Evolutionary conservation across 1,284 basidiomycete species (phyloP).

Genomic region (Rhodotorula sp.): DNA sequence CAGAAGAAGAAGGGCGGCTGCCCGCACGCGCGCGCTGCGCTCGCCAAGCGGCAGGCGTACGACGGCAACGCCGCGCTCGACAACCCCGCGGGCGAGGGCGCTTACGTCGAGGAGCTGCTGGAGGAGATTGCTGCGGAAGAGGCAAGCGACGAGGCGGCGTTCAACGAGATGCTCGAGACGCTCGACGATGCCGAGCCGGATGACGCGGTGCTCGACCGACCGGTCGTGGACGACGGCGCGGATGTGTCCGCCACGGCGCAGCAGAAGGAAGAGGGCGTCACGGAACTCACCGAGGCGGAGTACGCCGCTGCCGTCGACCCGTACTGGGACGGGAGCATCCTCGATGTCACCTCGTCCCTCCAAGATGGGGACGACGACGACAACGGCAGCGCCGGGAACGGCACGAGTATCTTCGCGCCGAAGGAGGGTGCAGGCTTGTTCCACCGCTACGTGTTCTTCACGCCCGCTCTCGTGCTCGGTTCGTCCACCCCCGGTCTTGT

Average conservation of each 20-base stretch:
- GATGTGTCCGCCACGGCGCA: background rate
- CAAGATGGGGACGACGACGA: background rate
- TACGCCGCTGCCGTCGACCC: background rate
- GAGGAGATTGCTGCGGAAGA: constrained; percentile 17
- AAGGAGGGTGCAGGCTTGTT: constrained; percentile 21
- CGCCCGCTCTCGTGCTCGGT: constrained; percentile 35
- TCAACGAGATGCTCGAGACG: constrained; percentile 19
- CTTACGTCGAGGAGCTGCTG: constrained; percentile 1
- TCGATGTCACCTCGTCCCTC: constrained; percentile 7
- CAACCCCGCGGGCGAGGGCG: background rate
- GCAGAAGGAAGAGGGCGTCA: background rate
- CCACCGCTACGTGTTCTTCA: constrained; percentile 41
- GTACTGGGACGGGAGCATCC: constrained; percentile 16
- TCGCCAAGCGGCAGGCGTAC: constrained; percentile 2
- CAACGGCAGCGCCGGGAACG: constrained; percentile 15
- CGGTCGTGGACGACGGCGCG: background rate
- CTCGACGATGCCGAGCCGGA: background rate
- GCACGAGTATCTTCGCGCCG: constrained; percentile 38
- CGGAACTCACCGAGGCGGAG: background rate
- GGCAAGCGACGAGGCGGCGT: constrained; percentile 8
- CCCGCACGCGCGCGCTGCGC: background rate
- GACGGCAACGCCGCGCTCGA: background rate
- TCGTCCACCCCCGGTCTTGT: background rate
- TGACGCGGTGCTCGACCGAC: constrained; percentile 14
- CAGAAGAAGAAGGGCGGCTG: background rate